Evolutionary conservation across 768 basidiomycete genomes (phyloP).

Genomic region (Kwoniella botswanensis): DNA sequence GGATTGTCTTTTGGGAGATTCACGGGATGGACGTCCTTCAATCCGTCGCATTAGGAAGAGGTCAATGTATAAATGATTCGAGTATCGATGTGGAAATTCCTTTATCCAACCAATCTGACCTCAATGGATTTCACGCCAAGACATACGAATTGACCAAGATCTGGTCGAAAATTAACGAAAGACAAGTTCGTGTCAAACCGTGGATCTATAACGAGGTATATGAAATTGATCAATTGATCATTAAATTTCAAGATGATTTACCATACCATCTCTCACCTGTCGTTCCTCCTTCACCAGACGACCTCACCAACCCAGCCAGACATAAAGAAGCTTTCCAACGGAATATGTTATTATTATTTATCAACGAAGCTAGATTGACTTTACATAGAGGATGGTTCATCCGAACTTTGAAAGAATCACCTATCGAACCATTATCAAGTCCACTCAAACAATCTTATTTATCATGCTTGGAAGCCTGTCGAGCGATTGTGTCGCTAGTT

Average conservation of each 20-base stretch:
- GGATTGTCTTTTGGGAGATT: conserved; percentile 38
- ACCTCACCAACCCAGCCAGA: conserved; percentile 19
- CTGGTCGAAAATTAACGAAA: conserved; percentile 33
- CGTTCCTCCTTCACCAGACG: conserved; percentile 22
- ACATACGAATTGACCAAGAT: conserved; percentile 28
- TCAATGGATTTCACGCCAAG: conserved; percentile 18
- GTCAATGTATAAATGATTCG: conserved; percentile 26
- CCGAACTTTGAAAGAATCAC: conserved; percentile 22
- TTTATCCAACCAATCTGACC: conserved; percentile 14
- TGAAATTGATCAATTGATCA: conserved; percentile 20
- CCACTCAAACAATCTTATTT: conserved; percentile 21
- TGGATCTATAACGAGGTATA: conserved; percentile 28
- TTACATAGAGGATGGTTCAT: conserved; percentile 29
- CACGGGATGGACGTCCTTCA: conserved; percentile 32
- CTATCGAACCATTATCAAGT: conserved; percentile 15
- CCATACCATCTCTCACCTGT: conserved; percentile 25
- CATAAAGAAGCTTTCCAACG: conserved; percentile 22
- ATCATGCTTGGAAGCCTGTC: conserved; percentile 20
- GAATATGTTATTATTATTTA: conserved; percentile 30
- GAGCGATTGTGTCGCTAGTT: conserved; percentile 19
- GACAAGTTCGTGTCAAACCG: conserved; percentile 23
- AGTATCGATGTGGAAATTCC: conserved; percentile 30
- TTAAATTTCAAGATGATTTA: conserved; percentile 21
- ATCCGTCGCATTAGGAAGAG: conserved; percentile 26
- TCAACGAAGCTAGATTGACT: conserved; percentile 28